A percentile compares a stretch with the other conserved stretches of the same genome.
Conservation (phyloP, 1,284 basidiomycete species). For the Calocybe gambosa region DNA sequence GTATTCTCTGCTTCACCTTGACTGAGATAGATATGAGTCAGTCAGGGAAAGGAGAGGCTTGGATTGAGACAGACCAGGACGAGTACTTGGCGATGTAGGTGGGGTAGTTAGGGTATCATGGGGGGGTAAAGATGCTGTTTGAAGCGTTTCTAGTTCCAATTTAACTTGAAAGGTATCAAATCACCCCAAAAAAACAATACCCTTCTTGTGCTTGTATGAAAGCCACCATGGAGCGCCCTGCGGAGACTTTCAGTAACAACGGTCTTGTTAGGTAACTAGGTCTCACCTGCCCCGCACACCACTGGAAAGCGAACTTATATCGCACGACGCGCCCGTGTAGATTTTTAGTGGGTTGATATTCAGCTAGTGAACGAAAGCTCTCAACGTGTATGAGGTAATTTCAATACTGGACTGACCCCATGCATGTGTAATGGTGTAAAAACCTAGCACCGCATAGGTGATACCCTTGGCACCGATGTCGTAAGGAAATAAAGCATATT, state of each 20-base stretch:
- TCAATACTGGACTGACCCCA: slow-evolving; percentile 52
- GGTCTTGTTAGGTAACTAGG: slow-evolving; percentile 14
- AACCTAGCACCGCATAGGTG: slow-evolving; percentile 67
- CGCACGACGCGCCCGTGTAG: slow-evolving; percentile 47
- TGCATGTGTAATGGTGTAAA: slow-evolving; percentile 61
- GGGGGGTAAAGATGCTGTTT: not conserved
- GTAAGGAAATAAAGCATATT: slow-evolving; percentile 65
- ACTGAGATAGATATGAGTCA: slow-evolving; percentile 1
- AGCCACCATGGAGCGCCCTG: slow-evolving; percentile 52
- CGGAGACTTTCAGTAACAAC: not conserved
- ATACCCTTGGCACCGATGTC: slow-evolving; percentile 46
- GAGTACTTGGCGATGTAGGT: not conserved
- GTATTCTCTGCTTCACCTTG: slow-evolving; percentile 4
- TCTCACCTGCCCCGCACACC: slow-evolving; percentile 63
- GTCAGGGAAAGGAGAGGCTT: not conserved
- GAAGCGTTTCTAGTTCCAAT: not conserved
- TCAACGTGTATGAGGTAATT: not conserved
- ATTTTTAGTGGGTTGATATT: slow-evolving; percentile 48
- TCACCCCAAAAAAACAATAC: not conserved
- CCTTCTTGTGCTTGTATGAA: not conserved
- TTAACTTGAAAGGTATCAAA: not conserved
- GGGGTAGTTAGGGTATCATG: not conserved
- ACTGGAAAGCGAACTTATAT: slow-evolving; percentile 76
- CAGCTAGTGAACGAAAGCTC: slow-evolving; percentile 38
- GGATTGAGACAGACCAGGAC: not conserved